Conservation (phyloP, 2,329 filamentous ascomycete genomes). For the Penicillium verrucosum region DNA sequence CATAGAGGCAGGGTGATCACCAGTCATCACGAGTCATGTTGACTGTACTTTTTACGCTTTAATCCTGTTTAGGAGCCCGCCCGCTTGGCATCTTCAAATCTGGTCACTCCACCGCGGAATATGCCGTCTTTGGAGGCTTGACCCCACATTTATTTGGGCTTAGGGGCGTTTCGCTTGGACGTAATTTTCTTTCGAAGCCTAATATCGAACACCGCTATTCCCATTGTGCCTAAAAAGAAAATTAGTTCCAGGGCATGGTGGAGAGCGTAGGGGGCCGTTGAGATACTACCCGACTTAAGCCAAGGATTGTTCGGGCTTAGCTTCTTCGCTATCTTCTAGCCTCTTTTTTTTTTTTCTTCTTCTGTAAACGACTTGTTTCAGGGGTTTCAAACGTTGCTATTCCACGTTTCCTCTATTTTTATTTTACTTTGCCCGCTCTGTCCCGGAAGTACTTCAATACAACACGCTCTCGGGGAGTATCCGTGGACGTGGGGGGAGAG, state of each 20-base stretch:
- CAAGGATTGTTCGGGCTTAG: conserved; percentile 6
- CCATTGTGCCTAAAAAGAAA: background rate
- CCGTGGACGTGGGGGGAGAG: background rate
- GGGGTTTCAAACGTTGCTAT: background rate
- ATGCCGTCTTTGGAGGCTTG: background rate
- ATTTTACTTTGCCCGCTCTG: no score
- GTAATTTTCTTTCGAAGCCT: background rate
- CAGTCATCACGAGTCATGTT: conserved; percentile 3
- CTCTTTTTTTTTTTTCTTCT: background rate
- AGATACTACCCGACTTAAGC: background rate
- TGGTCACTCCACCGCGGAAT: conserved; percentile 9
- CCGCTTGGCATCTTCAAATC: conserved; percentile 6
- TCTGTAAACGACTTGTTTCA: background rate
- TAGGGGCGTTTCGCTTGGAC: background rate
- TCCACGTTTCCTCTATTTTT: background rate
- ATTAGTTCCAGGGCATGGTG: background rate
- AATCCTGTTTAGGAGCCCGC: conserved; percentile 3
- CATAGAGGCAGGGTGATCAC: background rate
- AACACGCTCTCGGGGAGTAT: background rate
- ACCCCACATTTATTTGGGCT: conserved; percentile 1
- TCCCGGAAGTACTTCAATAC: background rate
- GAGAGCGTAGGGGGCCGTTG: background rate
- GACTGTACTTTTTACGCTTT: background rate
- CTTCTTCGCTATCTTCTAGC: background rate
- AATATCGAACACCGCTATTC: background rate